Evolutionary conservation across 257 asterid genomes (phyloP).

Genomic region (Sherardia arvensis): DNA sequence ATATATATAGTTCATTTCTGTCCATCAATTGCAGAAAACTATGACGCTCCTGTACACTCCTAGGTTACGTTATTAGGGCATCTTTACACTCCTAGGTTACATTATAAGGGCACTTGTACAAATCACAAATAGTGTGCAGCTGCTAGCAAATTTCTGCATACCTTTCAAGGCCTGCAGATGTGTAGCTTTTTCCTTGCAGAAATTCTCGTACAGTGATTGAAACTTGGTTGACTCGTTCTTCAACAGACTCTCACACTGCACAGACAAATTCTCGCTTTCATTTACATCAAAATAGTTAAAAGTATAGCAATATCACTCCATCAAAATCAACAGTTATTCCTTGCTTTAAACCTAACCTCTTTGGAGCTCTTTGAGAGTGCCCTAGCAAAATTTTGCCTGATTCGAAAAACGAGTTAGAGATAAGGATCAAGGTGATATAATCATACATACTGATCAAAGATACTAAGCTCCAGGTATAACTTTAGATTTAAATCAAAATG

Average conservation of each 20-base stretch:
- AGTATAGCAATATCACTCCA: slow-evolving; percentile 7
- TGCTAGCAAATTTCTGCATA: background rate
- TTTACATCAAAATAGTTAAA: slow-evolving; percentile 23
- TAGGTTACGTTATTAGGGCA: background rate
- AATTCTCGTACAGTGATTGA: slow-evolving; percentile 50
- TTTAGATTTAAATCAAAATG: background rate
- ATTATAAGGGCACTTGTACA: too few species aligned
- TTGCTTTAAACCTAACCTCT: slow-evolving; percentile 45
- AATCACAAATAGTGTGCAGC: background rate
- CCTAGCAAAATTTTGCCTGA: slow-evolving; percentile 81
- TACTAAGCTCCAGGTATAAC: background rate
- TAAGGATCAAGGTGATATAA: slow-evolving; percentile 2
- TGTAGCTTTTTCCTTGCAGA: background rate
- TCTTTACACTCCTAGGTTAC: background rate
- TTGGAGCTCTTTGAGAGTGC: slow-evolving; percentile 79
- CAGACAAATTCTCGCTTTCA: slow-evolving; percentile 13
- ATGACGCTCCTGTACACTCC: background rate
- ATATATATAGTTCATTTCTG: background rate
- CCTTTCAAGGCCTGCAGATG: slow-evolving; percentile 1
- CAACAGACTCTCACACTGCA: slow-evolving; percentile 76
- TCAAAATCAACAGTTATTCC: too few species aligned
- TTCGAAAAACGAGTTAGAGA: slow-evolving; percentile 14
- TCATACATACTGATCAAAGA: background rate
- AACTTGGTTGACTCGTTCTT: slow-evolving; percentile 67
- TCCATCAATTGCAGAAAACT: background rate